These are phyloP conservation scores for Coelastrella sp. DNA, from an alignment of 139 green algal genomes.

Conservation along the genomic window DNA sequence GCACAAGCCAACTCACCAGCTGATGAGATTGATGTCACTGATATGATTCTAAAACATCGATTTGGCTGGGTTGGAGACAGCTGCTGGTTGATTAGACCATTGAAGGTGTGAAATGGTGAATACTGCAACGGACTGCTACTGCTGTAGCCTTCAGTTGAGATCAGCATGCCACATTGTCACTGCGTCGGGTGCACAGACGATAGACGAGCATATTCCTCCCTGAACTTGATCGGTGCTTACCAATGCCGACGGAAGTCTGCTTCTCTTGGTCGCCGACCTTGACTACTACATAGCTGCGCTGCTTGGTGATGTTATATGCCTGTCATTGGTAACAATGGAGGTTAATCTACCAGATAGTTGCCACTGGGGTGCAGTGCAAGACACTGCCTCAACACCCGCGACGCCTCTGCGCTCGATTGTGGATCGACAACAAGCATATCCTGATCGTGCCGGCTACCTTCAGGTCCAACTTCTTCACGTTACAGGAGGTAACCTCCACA, in stretches of 20 bases:
- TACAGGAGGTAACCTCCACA: slow-evolving; percentile 54
- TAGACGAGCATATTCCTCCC: too few species aligned
- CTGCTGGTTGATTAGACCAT: neutral
- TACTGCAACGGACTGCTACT: neutral
- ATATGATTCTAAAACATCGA: neutral
- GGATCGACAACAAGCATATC: slow-evolving; percentile 1
- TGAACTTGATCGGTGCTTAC: neutral
- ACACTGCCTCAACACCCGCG: neutral
- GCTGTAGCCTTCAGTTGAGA: neutral
- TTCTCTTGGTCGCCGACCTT: slow-evolving; percentile 53
- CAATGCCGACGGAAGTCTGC: slow-evolving; percentile 45
- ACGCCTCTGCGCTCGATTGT: neutral
- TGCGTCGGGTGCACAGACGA: too few species aligned
- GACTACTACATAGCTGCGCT: slow-evolving; percentile 47
- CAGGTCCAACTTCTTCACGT: slow-evolving; percentile 69
- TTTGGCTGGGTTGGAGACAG: too few species aligned
- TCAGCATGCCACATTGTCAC: too few species aligned
- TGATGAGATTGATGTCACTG: neutral
- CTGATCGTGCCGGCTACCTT: slow-evolving; percentile 47
- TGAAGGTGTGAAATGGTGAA: neutral
- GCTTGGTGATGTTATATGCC: slow-evolving; percentile 65
- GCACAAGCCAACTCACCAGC: too few species aligned
- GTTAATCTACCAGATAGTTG: neutral
- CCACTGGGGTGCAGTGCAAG: neutral
- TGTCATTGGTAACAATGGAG: slow-evolving; percentile 14